A percentile compares a stretch with the other conserved stretches of the same genome.
Evolutionary conservation across 2,329 filamentous ascomycete genomes (phyloP).

Genomic region (Daldinia eschscholtzii): DNA sequence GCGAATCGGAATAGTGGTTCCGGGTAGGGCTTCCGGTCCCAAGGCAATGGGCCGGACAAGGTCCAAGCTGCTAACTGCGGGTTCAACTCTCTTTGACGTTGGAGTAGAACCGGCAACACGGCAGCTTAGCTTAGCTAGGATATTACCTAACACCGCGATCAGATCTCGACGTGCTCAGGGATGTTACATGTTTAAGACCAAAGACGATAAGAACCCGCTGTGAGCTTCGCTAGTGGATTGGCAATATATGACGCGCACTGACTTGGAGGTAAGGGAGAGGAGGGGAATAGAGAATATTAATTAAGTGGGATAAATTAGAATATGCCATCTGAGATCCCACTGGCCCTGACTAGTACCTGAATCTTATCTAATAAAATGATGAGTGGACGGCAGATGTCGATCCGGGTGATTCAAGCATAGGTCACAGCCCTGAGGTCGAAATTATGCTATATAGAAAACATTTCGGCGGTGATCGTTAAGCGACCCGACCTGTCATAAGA

Average conservation of each 20-base stretch:
- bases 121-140: background rate
- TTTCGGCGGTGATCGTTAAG: too few species aligned
- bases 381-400: background rate
- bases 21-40: background rate
- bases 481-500: background rate
- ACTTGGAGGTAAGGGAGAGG: conserved; percentile 21
- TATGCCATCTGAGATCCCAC: background rate
- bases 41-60: conserved; percentile 9
- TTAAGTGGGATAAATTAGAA: background rate
- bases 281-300: background rate
- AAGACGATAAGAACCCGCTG: background rate
- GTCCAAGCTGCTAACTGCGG: conserved; percentile 15
- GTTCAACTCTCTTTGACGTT: background rate
- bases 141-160: background rate
- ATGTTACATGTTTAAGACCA: background rate
- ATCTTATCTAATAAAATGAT: conserved; percentile 14
- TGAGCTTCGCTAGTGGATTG: too few species aligned
- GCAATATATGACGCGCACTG: conserved; percentile 4
- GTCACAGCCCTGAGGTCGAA: background rate
- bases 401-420: background rate
- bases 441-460: background rate
- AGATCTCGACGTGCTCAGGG: background rate
- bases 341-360: background rate
- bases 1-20: background rate
- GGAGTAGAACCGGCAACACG: conserved; percentile 6